Percentiles rank a stretch among this genome's conserved stretches.
Evolutionary conservation across 164 flowering plant genomes (phyloP).

Genomic region (Kalanchoe fedtschenkoi): DNA sequence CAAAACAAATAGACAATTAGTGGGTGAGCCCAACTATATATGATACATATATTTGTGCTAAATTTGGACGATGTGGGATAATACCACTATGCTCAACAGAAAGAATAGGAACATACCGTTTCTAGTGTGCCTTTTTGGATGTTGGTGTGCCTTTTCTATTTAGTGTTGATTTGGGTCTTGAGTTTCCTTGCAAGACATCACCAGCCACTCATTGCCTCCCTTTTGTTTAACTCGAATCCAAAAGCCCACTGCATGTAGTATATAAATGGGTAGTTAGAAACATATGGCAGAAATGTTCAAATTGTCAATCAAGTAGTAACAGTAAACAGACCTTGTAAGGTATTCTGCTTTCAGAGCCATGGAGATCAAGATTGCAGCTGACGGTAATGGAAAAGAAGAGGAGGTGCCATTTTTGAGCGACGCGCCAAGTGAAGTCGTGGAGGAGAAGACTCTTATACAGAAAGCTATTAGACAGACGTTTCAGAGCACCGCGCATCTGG

Average conservation of each 20-base stretch:
- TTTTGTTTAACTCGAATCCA: conserved; percentile 5
- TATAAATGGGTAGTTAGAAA: neutral
- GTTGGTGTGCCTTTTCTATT: neutral
- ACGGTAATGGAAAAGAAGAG: conserved; percentile 14
- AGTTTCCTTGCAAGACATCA: conserved; percentile 39
- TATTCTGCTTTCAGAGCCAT: conserved; percentile 7
- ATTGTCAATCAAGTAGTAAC: no score
- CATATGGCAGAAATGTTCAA: neutral
- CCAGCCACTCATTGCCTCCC: conserved; percentile 10
- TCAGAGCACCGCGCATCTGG: conserved; percentile 52
- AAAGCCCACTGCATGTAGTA: neutral
- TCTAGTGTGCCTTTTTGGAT: neutral
- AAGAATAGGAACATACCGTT: neutral
- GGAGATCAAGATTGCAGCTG: conserved; percentile 33
- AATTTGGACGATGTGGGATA: no score
- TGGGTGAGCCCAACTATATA: no score
- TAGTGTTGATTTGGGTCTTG: neutral
- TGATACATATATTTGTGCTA: no score
- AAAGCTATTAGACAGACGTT: conserved; percentile 53
- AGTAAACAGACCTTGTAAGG: neutral
- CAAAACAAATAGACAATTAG: no score
- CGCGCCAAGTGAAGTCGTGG: conserved; percentile 13
- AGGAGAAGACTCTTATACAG: conserved; percentile 25
- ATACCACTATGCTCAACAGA: neutral
- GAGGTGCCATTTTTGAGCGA: conserved; percentile 25